Percentiles rank a stretch among this genome's conserved stretches.
These are phyloP conservation scores for Inosperma sp. DNA, from an alignment of 768 basidiomycete species.

Conservation along the genomic window DNA sequence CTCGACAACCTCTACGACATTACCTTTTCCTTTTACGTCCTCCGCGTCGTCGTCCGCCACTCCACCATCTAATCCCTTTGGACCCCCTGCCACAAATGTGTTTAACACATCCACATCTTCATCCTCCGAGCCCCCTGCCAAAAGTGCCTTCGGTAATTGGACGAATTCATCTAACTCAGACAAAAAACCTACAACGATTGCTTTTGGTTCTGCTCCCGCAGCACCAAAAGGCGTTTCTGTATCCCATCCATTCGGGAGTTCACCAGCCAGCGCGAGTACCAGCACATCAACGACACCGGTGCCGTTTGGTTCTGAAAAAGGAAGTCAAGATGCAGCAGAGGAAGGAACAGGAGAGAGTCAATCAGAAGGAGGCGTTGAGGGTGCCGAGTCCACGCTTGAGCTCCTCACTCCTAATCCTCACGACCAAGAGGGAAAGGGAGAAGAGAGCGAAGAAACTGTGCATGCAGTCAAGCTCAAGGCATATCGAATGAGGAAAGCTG, in stretches of 20 bases:
- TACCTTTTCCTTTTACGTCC: constrained; percentile 4
- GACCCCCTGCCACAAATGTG: background rate
- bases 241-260: constrained; percentile 15
- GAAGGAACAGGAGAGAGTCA: constrained; percentile 23
- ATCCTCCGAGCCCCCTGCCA: background rate
- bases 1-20: background rate
- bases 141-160: background rate
- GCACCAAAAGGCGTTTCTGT: background rate
- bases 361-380: constrained; percentile 39
- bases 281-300: constrained; percentile 23
- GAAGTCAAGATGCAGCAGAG: background rate
- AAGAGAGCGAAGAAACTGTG: constrained; percentile 71
- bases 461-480: constrained; percentile 58
- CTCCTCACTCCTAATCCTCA: constrained; percentile 35
- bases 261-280: constrained; percentile 21
- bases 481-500: constrained; percentile 51
- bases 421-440: constrained; percentile 73
- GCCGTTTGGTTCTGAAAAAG: constrained; percentile 13
- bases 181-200: background rate
- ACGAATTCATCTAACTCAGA: background rate
- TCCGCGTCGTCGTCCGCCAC: background rate
- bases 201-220: constrained; percentile 4
- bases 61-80: constrained; percentile 7
- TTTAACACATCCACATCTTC: constrained; percentile 6
- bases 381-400: constrained; percentile 21